Base-by-base conservation (phyloP, 306 rosid genomes). In the Pterocarpus macrocarpus region DNA sequence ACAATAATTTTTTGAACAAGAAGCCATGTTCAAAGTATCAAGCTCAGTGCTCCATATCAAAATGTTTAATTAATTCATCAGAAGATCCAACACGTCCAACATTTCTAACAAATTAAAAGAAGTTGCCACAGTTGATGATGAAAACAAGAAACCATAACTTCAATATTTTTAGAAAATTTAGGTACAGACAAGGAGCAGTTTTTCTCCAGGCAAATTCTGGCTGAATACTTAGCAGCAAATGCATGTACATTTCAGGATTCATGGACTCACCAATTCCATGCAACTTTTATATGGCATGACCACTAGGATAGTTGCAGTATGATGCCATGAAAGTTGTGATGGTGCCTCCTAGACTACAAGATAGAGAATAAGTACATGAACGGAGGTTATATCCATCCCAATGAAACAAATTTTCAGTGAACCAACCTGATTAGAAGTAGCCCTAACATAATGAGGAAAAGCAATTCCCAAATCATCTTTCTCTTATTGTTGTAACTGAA, bases 401-500 rank as follows among this genome's bases (percentile, higher is more conserved):
- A 16, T 22, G 57, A 82, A 83, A 79, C 79, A 79, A 43, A 80
- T 76, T 10, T 61, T 71, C 71, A 50, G 38, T 38, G 36, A 79
- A 79, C 89, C 76, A 83, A 95, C 98, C 98, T 95, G 88, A 90
- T 64, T 71, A 90, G 52, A 66, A 95, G 83, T 71, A 87, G 78
- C 72, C 92, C 97, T 62, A 91, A 79, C 94, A 91, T 84, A 35
- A 80, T 32, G 80, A 91, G 28, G 81, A 89, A 91, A 69, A 93
- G 84, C 79, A 90, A 81, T 82, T 88, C 90, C 99, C 99, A 95
- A 43, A 89, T 85, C 63, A 82, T 53, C 86, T 95, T 95, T 76
- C 85, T 88, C 87, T 84, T 91, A 77, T 95, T 95, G 90, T 95
- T 95, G 90, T 91, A 95, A 81, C 97, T 95, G 99, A 81, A 77